Conservation (phyloP, 768 basidiomycete genomes). For the Lactarius psammicola region DNA sequence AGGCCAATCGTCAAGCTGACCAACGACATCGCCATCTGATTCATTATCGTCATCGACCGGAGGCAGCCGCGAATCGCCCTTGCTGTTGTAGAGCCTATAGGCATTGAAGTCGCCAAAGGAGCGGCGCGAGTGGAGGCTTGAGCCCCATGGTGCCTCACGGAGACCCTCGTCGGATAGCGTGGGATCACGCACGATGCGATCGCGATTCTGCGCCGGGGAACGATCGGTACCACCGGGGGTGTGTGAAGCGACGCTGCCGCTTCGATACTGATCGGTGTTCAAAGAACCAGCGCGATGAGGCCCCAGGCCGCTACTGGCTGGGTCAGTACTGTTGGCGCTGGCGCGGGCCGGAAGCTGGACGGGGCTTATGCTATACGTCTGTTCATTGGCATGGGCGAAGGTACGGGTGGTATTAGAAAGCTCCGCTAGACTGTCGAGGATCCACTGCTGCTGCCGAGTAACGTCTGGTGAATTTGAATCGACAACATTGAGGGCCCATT, state of each 20-base stretch:
- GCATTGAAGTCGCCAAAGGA: conserved; percentile 22
- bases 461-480: conserved; percentile 26
- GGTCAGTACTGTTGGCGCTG: conserved; percentile 25
- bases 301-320: conserved; percentile 19
- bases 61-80: conserved; percentile 19
- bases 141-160: conserved; percentile 21
- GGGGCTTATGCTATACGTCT: conserved; percentile 38
- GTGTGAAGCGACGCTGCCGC: conserved; percentile 14
- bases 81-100: conserved; percentile 23
- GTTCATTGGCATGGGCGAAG: conserved; percentile 33
- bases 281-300: conserved; percentile 29
- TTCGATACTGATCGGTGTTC: conserved; percentile 20
- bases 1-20: conserved; percentile 24
- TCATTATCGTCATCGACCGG: conserved; percentile 10
- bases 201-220: conserved; percentile 26
- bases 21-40: conserved; percentile 25
- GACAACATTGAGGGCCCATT: conserved; percentile 24
- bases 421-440: conserved; percentile 25
- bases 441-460: conserved; percentile 27
- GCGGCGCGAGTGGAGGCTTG: conserved; percentile 26
- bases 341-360: conserved; percentile 41
- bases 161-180: conserved; percentile 21
- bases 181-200: conserved; percentile 17
- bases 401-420: conserved; percentile 25
- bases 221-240: conserved; percentile 22